A percentile compares a stretch with the other conserved stretches of the same genome.
Conservation (phyloP, 2,329 filamentous ascomycete species). For the Pseudocercospora pini-densiflorae region DNA sequence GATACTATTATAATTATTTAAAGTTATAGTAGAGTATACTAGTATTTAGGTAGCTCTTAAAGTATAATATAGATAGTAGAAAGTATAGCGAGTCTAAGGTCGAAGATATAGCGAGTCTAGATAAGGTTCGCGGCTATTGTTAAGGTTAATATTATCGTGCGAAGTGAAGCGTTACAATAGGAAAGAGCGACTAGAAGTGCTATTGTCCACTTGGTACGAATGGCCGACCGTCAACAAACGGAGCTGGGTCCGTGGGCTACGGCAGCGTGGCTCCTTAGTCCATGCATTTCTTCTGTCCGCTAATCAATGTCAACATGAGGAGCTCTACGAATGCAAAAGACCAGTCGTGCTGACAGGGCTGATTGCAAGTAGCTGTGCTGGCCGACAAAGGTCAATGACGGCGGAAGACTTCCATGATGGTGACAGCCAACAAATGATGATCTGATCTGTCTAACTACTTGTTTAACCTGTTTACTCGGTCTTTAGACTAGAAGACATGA, state of each 20-base stretch:
- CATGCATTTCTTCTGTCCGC: neutral
- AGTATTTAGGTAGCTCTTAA: too few relatives aligned
- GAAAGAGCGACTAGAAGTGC: too few relatives aligned
- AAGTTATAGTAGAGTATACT: too few relatives aligned
- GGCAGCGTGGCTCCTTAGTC: neutral
- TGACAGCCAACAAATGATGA: neutral
- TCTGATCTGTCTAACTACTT: neutral
- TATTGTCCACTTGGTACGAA: too few relatives aligned
- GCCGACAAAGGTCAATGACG: neutral
- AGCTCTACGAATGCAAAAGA: neutral
- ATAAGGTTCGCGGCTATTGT: too few relatives aligned
- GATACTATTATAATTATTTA: too few relatives aligned
- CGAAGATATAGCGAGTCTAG: too few relatives aligned
- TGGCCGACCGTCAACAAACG: too few relatives aligned
- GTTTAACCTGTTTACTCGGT: neutral
- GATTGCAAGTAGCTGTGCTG: neutral
- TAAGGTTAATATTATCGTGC: too few relatives aligned
- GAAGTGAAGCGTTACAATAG: too few relatives aligned
- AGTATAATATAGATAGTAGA: too few relatives aligned
- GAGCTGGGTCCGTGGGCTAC: neutral
- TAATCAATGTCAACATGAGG: neutral
- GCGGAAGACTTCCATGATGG: neutral
- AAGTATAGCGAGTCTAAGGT: too few relatives aligned
- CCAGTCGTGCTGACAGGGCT: neutral
- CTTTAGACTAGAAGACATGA: neutral